Percentiles rank a stretch among this genome's conserved stretches.
These are phyloP conservation scores for Russula vinacea DNA, from an alignment of 768 basidiomycete genomes.

Conservation along the genomic window DNA sequence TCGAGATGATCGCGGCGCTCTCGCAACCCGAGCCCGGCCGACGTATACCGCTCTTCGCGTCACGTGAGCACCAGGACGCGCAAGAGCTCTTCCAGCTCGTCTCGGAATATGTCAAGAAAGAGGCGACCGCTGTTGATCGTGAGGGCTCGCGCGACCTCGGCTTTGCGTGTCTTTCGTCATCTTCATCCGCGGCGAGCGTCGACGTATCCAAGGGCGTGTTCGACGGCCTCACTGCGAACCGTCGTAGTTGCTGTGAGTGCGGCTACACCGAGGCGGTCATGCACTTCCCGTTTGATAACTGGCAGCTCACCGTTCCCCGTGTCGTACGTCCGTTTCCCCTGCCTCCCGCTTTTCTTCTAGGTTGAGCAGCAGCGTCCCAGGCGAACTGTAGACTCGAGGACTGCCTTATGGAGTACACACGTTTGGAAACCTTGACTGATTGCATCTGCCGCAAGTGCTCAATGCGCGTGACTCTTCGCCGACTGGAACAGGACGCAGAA, in stretches of 20 bases:
- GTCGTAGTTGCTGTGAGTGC: slow-evolving; percentile 82
- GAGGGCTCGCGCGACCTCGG: slow-evolving; percentile 72
- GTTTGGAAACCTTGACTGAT: slow-evolving; percentile 83
- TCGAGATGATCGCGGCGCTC: slow-evolving; percentile 68
- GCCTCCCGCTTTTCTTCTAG: not conserved
- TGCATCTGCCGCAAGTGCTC: slow-evolving; percentile 93
- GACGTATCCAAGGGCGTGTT: slow-evolving; percentile 69
- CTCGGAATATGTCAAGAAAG: slow-evolving; percentile 85
- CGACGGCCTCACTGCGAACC: slow-evolving; percentile 86
- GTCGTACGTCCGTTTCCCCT: slow-evolving; percentile 47
- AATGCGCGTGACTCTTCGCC: slow-evolving; percentile 67
- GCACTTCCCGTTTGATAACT: slow-evolving; percentile 85
- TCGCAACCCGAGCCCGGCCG: slow-evolving; percentile 52
- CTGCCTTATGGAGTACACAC: slow-evolving; percentile 84
- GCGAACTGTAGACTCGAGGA: slow-evolving; percentile 69
- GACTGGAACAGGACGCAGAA: slow-evolving; percentile 61
- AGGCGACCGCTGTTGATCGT: slow-evolving; percentile 66
- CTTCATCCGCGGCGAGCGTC: slow-evolving; percentile 24
- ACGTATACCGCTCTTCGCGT: slow-evolving; percentile 67
- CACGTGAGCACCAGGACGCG: slow-evolving; percentile 95
- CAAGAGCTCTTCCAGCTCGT: slow-evolving; percentile 97
- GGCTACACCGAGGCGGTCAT: slow-evolving; percentile 93
- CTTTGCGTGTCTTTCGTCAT: slow-evolving; percentile 38
- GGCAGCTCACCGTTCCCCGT: slow-evolving; percentile 74
- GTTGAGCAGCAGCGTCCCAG: slow-evolving; percentile 38